Base-by-base conservation (phyloP, 2,329 filamentous ascomycete genomes). In the Domatiomyces catenatus region DNA sequence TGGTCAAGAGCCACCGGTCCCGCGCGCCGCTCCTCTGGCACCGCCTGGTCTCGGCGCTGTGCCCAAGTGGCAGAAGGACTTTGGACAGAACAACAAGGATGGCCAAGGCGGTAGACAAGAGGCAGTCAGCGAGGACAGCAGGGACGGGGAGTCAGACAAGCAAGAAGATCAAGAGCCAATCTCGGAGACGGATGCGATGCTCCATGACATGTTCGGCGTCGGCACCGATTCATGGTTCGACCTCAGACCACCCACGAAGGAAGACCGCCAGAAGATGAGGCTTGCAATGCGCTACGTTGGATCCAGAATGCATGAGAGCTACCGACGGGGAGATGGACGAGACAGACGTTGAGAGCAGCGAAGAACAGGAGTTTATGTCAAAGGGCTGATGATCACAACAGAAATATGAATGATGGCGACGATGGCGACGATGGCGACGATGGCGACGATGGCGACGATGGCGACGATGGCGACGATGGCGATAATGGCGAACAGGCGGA, bases 301-400 rank as follows among this genome's bases (percentile, higher is more conserved):
- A 51, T 20, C 10, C 26, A 44, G 55, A 83, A 84, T 0, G 81
- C 32, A 39, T 15, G 32, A 39, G 32, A 39, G 32, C 32, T 39
- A 39, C 32, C 32, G 32, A 39, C 80, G 19, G 12, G 7, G 12
- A 39, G 32, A 39, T 39, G 12, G 10, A 39, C 32, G 10, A 39
- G 10, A 12, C 10, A 5, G 15, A 15, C 10, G 32, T 15, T 39
- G 32, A 39, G 10, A 15, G 12, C 32, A 15, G 15, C 32, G 15
- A 15, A 15, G 2, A 2, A 15, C 32, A 24, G 22, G 22, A 24
- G 3, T 6, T 6, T 6, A 24, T 24, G 3, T 24, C 22, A 44
- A 42, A 10, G 46, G 46, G 52, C 39, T 48, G 32, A 15, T 15
- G 32, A 39, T 15, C 3, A 12, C 8, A 15, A 15, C 10, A 15